phyloP scores from a whole-genome alignment of 345 rosid genomes.

The Linum usitatissimum region DNA sequence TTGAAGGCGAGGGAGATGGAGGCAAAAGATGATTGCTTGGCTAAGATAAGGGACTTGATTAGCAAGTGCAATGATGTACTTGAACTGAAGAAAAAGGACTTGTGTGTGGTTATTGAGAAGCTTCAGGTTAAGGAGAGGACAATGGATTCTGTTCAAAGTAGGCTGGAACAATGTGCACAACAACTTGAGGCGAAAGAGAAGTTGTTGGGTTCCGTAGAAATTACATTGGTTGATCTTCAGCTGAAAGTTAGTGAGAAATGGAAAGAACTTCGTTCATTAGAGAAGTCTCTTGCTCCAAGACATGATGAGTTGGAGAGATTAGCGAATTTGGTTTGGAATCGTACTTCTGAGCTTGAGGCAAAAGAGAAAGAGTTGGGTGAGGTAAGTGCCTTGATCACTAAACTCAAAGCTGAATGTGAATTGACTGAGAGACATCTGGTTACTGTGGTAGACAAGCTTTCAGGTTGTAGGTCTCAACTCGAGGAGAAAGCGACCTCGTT shows the following conservation, averaged over 20 bases:
- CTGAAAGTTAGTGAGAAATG: too few species aligned
- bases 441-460: too few species aligned
- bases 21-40: not conserved
- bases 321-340: constrained; percentile 6
- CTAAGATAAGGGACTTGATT: not conserved
- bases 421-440: not conserved
- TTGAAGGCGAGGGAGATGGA: not conserved
- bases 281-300: too few species aligned
- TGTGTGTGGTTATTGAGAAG: not conserved
- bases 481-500: too few species aligned
- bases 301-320: too few species aligned
- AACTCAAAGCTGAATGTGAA: not conserved
- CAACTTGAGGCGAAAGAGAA: not conserved
- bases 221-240: too few species aligned
- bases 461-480: too few species aligned
- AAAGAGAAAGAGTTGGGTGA: constrained; percentile 2
- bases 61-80: not conserved
- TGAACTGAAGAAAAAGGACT: not conserved
- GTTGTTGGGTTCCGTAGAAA: too few species aligned
- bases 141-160: not conserved
- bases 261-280: too few species aligned
- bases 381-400: not conserved
- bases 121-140: not conserved
- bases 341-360: not conserved
- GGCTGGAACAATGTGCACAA: not conserved